Percentiles rank a stretch among this genome's conserved stretches.
phyloP scores from a whole-genome alignment of 2,329 filamentous ascomycete species.

The Apiospora arundinis region DNA sequence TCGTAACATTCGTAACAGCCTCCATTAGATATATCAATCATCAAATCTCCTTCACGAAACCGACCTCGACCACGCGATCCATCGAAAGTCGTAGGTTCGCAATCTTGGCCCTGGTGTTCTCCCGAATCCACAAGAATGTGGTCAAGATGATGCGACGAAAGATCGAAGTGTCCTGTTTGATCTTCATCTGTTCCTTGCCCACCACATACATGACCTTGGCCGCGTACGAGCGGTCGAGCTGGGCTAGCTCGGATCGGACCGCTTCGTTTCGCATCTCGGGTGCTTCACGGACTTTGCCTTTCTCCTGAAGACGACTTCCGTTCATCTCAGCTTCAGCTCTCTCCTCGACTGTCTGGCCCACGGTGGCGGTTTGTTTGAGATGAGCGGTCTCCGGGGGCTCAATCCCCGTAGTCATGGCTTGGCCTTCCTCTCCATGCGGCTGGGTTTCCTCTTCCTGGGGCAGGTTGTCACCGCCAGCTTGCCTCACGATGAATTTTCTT shows the following conservation, averaged over 20 bases:
- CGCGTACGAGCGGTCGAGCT: constrained; percentile 50
- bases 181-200: constrained; percentile 67
- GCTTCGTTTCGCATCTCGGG: constrained; percentile 37
- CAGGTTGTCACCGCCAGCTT: constrained; percentile 30
- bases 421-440: constrained; percentile 11
- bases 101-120: constrained; percentile 71
- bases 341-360: neutral
- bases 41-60: constrained; percentile 66
- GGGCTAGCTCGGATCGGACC: constrained; percentile 47
- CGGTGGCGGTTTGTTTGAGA: constrained; percentile 26
- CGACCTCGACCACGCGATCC: constrained; percentile 70
- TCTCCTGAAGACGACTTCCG: constrained; percentile 23
- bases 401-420: constrained; percentile 26
- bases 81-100: constrained; percentile 65
- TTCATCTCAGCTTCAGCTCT: constrained; percentile 24
- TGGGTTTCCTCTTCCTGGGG: constrained; percentile 23
- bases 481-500: constrained; percentile 52
- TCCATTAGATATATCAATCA: neutral
- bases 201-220: constrained; percentile 61
- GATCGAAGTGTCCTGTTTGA: constrained; percentile 48
- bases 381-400: constrained; percentile 17
- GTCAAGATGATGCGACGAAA: constrained; percentile 54
- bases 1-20: neutral
- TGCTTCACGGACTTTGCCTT: neutral
- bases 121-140: constrained; percentile 68